Conservation (phyloP, 257 asterid genomes). For the Capsicum baccatum region DNA sequence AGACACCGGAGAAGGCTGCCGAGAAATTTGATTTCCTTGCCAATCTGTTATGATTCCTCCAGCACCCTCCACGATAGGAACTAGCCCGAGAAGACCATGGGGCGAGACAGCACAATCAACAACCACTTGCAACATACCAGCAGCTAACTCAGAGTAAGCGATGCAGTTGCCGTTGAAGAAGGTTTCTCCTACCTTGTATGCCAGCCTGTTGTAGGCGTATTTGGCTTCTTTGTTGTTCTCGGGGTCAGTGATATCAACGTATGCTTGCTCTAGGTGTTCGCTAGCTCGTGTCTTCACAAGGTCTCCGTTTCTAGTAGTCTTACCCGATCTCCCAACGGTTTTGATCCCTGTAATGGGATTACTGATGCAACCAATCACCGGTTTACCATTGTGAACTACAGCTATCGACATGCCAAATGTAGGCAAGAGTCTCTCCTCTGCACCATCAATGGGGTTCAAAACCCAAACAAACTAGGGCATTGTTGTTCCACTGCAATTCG, state of each 20-base stretch:
- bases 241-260: background rate
- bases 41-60: slow-evolving; percentile 4
- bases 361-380: background rate
- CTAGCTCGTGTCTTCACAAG: background rate
- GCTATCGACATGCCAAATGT: background rate
- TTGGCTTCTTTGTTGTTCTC: background rate
- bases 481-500: background rate
- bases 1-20: background rate
- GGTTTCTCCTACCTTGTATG: background rate
- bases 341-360: background rate
- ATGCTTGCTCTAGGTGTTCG: background rate
- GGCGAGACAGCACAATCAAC: background rate
- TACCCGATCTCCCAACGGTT: background rate
- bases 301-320: background rate
- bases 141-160: background rate
- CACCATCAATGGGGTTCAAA: background rate
- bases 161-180: background rate
- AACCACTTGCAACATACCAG: background rate
- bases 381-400: background rate
- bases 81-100: background rate
- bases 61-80: slow-evolving; percentile 2
- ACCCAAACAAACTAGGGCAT: background rate
- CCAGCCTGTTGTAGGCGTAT: background rate
- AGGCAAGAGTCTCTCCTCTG: background rate
- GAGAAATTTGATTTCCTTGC: background rate